Evolutionary conservation across 2,329 filamentous ascomycete genomes (phyloP).

Genomic region (Penicillium vulpinum): DNA sequence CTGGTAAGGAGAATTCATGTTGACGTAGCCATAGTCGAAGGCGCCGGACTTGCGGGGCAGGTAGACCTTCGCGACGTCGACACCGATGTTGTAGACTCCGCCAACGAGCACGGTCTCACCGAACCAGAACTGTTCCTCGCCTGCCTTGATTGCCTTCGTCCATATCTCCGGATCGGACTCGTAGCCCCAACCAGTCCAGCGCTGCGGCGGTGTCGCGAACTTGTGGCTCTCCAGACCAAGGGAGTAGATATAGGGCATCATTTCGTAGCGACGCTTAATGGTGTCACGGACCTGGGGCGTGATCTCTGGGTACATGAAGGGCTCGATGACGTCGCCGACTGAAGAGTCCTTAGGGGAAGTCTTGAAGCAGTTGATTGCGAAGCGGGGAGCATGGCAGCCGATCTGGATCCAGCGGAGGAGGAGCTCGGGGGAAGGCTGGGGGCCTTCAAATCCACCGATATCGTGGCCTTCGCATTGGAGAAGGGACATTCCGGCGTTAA

Average conservation of each 20-base stretch:
- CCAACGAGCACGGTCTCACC: conserved; percentile 66
- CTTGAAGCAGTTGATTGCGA: conserved; percentile 79
- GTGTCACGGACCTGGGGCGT: conserved; percentile 62
- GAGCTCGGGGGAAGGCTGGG: conserved; percentile 69
- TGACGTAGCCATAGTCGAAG: conserved; percentile 60
- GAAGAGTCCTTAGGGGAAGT: conserved; percentile 65
- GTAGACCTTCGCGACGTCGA: conserved; percentile 59
- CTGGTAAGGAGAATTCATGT: conserved; percentile 62
- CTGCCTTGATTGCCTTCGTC: conserved; percentile 59
- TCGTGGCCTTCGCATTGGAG: conserved; percentile 70
- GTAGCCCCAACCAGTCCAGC: conserved; percentile 74
- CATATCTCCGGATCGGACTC: conserved; percentile 67
- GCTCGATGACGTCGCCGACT: conserved; percentile 72
- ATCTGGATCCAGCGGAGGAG: conserved; percentile 73
- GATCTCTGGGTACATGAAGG: conserved; percentile 73
- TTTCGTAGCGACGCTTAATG: conserved; percentile 69
- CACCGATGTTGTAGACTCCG: conserved; percentile 65
- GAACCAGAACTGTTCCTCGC: conserved; percentile 73
- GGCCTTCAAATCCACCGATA: conserved; percentile 70
- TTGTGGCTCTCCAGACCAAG: conserved; percentile 62
- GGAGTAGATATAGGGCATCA: conserved; percentile 71
- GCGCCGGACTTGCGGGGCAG: conserved; percentile 53
- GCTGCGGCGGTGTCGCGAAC: conserved; percentile 63
- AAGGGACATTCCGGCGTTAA: conserved; percentile 68
- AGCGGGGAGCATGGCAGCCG: conserved; percentile 67